Conservation (phyloP, 208 protist species). For the Leishmania gerbilli region DNA sequence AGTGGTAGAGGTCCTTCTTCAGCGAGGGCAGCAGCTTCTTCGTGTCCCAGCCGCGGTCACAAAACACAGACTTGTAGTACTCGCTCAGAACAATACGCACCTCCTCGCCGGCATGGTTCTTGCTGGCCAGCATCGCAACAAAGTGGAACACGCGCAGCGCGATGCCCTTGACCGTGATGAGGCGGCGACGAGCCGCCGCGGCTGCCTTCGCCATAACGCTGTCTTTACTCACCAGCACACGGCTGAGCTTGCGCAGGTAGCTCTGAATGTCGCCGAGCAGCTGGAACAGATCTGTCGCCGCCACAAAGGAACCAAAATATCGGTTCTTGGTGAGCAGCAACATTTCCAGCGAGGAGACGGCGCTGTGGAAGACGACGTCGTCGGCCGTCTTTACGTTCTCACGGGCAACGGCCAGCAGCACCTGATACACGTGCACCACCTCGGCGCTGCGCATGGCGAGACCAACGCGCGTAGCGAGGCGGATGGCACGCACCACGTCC, state of each 20-base stretch:
- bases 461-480: constrained; percentile 68
- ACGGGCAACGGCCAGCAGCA: constrained; percentile 82
- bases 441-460: constrained; percentile 63
- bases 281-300: constrained; percentile 73
- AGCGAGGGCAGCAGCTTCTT: constrained; percentile 65
- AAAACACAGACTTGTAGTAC: constrained; percentile 92
- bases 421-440: constrained; percentile 82
- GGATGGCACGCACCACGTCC: constrained; percentile 79
- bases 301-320: constrained; percentile 81
- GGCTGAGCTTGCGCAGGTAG: constrained; percentile 80
- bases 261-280: constrained; percentile 88
- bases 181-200: constrained; percentile 53
- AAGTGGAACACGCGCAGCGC: constrained; percentile 86
- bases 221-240: constrained; percentile 51
- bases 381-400: constrained; percentile 82
- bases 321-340: constrained; percentile 82
- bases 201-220: constrained; percentile 48
- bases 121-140: constrained; percentile 79
- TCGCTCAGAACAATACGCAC: constrained; percentile 78
- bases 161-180: constrained; percentile 62
- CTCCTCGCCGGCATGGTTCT: constrained; percentile 86
- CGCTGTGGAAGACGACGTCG: constrained; percentile 77
- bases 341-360: constrained; percentile 67
- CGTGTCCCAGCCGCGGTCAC: constrained; percentile 87
- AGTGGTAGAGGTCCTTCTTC: constrained; percentile 88